Conservation (phyloP, 371 early-diverging fungal genomes). For the Lichtheimia ramosa region DNA sequence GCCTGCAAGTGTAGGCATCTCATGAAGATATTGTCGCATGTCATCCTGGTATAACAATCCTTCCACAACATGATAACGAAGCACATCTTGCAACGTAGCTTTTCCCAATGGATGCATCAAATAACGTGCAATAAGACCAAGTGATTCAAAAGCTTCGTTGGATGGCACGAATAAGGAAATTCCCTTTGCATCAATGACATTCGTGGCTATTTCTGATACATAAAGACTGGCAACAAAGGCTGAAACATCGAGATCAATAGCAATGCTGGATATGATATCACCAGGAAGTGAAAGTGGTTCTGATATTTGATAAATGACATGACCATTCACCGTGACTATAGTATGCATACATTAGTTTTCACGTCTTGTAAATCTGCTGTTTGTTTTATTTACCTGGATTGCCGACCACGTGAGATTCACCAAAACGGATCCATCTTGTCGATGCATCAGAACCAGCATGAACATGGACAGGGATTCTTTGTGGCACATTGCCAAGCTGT, state of each 20-base stretch:
- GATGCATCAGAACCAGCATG: not conserved
- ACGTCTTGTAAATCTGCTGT: not conserved
- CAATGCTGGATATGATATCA: constrained; percentile 32
- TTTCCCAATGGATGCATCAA: constrained; percentile 36
- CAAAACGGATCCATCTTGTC: constrained; percentile 29
- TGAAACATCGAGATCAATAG: constrained; percentile 40
- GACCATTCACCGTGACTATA: constrained; percentile 21
- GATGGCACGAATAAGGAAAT: constrained; percentile 61
- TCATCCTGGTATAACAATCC: not conserved
- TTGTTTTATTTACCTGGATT: constrained; percentile 24
- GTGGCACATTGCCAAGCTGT: constrained; percentile 12
- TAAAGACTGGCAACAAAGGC: constrained; percentile 48
- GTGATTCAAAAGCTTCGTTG: constrained; percentile 44
- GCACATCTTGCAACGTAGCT: constrained; percentile 39
- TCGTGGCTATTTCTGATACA: constrained; percentile 31
- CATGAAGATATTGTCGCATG: not conserved
- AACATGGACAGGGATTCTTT: constrained; percentile 7
- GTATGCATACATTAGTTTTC: not conserved
- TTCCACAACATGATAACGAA: constrained; percentile 29
- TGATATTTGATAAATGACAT: constrained; percentile 39
- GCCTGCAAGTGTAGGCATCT: constrained; percentile 1
- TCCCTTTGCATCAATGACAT: constrained; percentile 41
- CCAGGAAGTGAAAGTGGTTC: constrained; percentile 37
- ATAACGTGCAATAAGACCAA: constrained; percentile 55
- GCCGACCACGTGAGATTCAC: constrained; percentile 22